Percentiles rank a stretch among this genome's conserved stretches.
These are phyloP conservation scores for Blepharisma undulans DNA, from an alignment of 169 alveolate genomes.

Conservation along the genomic window DNA sequence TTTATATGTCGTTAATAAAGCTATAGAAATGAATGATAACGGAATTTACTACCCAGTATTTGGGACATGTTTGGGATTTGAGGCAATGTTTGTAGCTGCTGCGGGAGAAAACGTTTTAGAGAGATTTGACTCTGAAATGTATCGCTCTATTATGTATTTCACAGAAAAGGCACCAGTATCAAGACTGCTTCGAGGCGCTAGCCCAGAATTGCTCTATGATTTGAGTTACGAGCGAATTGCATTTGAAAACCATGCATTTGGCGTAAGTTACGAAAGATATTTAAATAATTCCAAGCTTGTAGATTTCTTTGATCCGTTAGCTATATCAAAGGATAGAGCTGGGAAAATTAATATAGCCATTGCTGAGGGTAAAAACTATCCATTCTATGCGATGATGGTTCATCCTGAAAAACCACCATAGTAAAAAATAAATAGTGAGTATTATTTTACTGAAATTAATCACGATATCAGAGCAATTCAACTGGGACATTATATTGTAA, in stretches of 20 bases:
- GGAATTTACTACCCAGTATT: constrained; percentile 40
- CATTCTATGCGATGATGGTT: constrained; percentile 56
- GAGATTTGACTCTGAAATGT: background rate
- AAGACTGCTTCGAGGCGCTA: background rate
- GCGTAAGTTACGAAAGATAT: background rate
- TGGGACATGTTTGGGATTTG: constrained; percentile 43
- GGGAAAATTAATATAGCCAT: constrained; percentile 49
- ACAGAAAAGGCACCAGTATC: background rate
- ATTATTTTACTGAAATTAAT: background rate
- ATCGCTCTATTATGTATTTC: background rate
- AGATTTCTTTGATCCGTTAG: background rate
- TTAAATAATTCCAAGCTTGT: background rate
- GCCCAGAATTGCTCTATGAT: background rate
- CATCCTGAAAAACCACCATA: constrained; percentile 68
- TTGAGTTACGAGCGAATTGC: background rate
- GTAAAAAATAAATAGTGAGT: constrained; percentile 30
- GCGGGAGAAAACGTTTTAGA: background rate
- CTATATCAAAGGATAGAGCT: constrained; percentile 27
- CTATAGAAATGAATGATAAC: constrained; percentile 19
- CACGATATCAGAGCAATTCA: background rate
- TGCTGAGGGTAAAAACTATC: constrained; percentile 56
- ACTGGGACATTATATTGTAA: background rate
- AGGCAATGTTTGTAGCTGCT: background rate
- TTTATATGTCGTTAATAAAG: background rate
- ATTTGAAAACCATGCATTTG: background rate